Conservation (phyloP, 2,329 filamentous ascomycete species). For the Botryotinia globosa region DNA sequence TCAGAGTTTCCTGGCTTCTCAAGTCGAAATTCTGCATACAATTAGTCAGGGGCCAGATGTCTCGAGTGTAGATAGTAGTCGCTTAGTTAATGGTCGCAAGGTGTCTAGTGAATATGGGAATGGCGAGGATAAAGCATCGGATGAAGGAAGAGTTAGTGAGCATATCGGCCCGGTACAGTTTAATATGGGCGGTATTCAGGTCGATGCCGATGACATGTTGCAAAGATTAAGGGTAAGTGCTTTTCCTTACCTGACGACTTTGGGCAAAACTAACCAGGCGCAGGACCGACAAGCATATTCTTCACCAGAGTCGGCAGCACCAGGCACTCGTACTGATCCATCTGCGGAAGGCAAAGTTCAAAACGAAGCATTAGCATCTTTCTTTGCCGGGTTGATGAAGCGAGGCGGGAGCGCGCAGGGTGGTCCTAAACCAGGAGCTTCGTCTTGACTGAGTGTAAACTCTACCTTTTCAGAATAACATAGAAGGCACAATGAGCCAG, state of each 20-base stretch:
- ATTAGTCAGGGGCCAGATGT: slow-evolving; percentile 56
- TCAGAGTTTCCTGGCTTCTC: slow-evolving; percentile 72
- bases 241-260: slow-evolving; percentile 26
- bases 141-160: slow-evolving; percentile 46
- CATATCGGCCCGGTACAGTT: slow-evolving; percentile 95
- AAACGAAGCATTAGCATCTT: slow-evolving; percentile 57
- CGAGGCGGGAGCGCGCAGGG: slow-evolving; percentile 41
- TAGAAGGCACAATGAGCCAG: background rate
- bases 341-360: slow-evolving; percentile 48
- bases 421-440: slow-evolving; percentile 36
- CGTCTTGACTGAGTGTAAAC: slow-evolving; percentile 21
- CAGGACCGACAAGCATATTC: slow-evolving; percentile 39
- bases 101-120: slow-evolving; percentile 26
- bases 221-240: slow-evolving; percentile 71
- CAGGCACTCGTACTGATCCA: slow-evolving; percentile 30
- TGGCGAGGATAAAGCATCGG: slow-evolving; percentile 28
- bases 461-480: background rate
- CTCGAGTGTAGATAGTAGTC: slow-evolving; percentile 33
- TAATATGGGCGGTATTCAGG: slow-evolving; percentile 96
- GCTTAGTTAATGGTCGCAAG: slow-evolving; percentile 30
- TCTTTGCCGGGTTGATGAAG: slow-evolving; percentile 58
- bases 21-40: slow-evolving; percentile 72
- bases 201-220: slow-evolving; percentile 91
- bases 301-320: slow-evolving; percentile 37
- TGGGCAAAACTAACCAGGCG: slow-evolving; percentile 6